Evolutionary conservation across 306 rosid genomes (phyloP), one percentile per base, ranked within the genome.

Genomic region (Sindora glabra): DNA sequence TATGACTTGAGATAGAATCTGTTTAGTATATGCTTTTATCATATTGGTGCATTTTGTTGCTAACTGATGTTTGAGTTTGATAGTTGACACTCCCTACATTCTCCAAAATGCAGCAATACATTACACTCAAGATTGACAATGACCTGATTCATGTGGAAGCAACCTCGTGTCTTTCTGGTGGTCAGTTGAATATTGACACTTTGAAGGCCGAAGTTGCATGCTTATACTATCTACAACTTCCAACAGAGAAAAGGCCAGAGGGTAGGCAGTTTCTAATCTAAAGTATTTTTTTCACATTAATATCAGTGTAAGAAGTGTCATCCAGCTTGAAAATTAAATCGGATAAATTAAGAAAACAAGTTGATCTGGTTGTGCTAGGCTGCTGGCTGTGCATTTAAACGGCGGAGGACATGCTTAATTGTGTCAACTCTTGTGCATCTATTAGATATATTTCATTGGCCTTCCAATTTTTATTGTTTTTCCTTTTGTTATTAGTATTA

Each of bases 151-250:
- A 29, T 16, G 48, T 82, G 27, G 80, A 76, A 44, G 61, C 62
- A 65, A 44, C 57, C 71, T 77, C 72, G 26, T 81, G 77, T 14
- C 15, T 65, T 55, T 72, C 74, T 37, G 59, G 61, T 52, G 80
- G 73, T 54, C 81, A 65, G 66, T 51, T 86, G 64, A 68, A 78
- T 69, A 65, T 77, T 41, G 92, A 79, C 46, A 76, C 86, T 40
- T 65, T 86, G 66, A 85, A 86, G 81, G 80, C 84, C 65, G 86
- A 63, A 68, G 64, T 83, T 50, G 96, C 98, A 39, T 92, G 98
- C 86, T 67, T 73, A 46, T 92, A 83, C 70, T 88, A 88, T 74
- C 77, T 85, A 52, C 90, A 74, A 53, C 83, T 85, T 75, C 92
- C 90, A 17, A 7, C 46, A 3, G 95, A 83, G 72, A 86, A 67